Conservation (phyloP, 805 yeast species). For the Scheffersomyces amazonensis region DNA sequence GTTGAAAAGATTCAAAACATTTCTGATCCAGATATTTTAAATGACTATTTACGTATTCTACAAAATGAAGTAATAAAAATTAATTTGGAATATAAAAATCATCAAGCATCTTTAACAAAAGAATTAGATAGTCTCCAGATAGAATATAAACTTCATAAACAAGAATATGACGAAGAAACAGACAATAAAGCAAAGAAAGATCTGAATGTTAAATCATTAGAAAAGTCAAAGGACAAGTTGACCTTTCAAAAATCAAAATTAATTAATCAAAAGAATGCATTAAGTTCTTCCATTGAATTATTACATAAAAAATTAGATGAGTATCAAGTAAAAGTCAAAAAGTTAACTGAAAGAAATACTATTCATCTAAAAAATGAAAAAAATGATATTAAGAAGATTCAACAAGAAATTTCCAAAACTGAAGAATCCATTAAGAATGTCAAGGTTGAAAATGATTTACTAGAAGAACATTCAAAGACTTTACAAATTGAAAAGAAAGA, state of each 20-base stretch:
- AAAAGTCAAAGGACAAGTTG: conserved; percentile 28
- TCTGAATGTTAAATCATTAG: conserved; percentile 27
- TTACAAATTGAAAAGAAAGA: conserved; percentile 22
- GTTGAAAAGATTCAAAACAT: conserved; percentile 14
- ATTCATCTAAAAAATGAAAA: conserved; percentile 20
- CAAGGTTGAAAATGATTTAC: conserved; percentile 17
- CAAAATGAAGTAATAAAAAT: conserved; percentile 23
- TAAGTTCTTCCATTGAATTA: conserved; percentile 16
- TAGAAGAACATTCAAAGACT: conserved; percentile 24
- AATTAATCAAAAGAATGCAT: conserved; percentile 17
- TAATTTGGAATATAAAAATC: conserved; percentile 17
- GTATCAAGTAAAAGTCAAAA: conserved; percentile 12
- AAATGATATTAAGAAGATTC: conserved; percentile 19
- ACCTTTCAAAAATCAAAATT: conserved; percentile 31
- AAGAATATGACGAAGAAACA: conserved; percentile 35
- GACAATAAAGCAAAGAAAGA: conserved; percentile 28
- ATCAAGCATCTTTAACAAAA: conserved; percentile 7
- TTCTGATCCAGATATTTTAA: conserved; percentile 15
- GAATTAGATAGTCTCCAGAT: conserved; percentile 19
- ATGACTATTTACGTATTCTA: conserved; percentile 20
- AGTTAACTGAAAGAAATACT: conserved; percentile 20
- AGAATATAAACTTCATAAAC: conserved; percentile 28
- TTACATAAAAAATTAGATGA: conserved; percentile 17
- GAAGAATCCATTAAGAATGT: conserved; percentile 12
- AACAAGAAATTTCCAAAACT: conserved; percentile 10